Base-by-base conservation (phyloP, 164 flowering plant species). In the Taxillus chinensis region DNA sequence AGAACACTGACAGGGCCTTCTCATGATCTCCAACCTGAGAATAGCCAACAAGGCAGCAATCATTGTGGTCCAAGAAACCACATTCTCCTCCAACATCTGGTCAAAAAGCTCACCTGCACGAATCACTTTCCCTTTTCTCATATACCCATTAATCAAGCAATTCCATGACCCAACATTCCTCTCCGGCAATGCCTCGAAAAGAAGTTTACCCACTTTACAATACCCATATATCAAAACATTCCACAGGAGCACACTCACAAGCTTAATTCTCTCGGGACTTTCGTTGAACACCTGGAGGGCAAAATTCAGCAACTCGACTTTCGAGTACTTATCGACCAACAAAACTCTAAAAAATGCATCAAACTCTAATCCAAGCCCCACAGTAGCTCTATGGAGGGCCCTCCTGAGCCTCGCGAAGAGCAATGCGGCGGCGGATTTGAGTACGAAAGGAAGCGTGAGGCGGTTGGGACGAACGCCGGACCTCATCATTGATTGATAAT, bases 141-240 rank as follows among this genome's bases (percentile, higher is more conserved):
- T 52, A 60, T 68, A 76, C 68, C 86, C 84, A 74, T 79, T 70
- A 60, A 82, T 76, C 73, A 80, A 69, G 71, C 77, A 61, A 70
- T 73, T 75, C 83, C 84, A 81, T 67, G 89, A 80, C 15, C 59
- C 82, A n/a, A 39, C 10, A 67, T 70, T 73, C 68, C 77, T 79
- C 70, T 71, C 75, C 0, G 82, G 82, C 86, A 84, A 78, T 7
- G 67, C 70, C 72, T 75, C 73, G 17, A 81, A 76, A 58, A 79
- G 63, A 65, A 73, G n/a, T 14, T 80, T 71, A 8, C 83, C 81
- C 16, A 9, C 74, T 67, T 71, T 73, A 73, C 79, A 80, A 70
- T 69, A 82, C 59, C 86, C 86, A 70, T 79, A 76, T 65, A 84
- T 77, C 78, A 84, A 39, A 62, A 77, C 76, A 75, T 82, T 82